Conservation (phyloP, 306 rosid genomes). For the cucumber (Cucumis sativus) region Cucumber_9930_V3 NC_026658.2:10945001-10945500, state of each 20-base stretch:
- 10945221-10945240: background rate
- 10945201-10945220: constrained; percentile 2
- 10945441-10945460: too few relatives aligned
- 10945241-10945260: background rate
- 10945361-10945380: too few relatives aligned
- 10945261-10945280: background rate
- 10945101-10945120: background rate
- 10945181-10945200: background rate
- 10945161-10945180: background rate
- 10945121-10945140: background rate
- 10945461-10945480: too few relatives aligned
- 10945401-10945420: too few relatives aligned
- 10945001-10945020: background rate
- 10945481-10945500: background rate
- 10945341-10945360: too few relatives aligned
- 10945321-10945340: too few relatives aligned
- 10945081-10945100: background rate
- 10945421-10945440: too few relatives aligned
- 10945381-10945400: too few relatives aligned
- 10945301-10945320: background rate
- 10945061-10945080: background rate
- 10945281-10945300: background rate
- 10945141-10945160: background rate
- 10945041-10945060: background rate
- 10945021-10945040: constrained; percentile 11